A percentile compares a stretch with the other conserved stretches of the same genome.
These are phyloP conservation scores for Pythium oligandrum DNA, from an alignment of 352 stramenopile genomes.

Conservation along the genomic window DNA sequence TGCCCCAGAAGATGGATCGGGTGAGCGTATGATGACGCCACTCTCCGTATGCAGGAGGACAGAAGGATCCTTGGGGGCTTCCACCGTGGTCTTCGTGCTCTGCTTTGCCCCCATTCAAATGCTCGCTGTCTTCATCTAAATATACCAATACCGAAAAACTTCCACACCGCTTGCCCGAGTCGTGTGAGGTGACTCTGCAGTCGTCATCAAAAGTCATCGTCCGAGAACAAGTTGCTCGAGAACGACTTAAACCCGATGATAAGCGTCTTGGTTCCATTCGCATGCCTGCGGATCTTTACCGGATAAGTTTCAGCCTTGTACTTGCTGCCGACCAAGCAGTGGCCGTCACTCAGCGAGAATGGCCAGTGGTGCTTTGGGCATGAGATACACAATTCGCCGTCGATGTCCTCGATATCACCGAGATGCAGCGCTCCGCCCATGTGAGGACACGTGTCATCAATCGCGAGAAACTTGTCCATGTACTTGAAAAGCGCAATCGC, in stretches of 20 bases:
- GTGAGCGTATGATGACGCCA: conserved; percentile 47
- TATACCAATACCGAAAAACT: conserved; percentile 9
- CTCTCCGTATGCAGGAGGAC: conserved; percentile 36
- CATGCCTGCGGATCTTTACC: conserved; percentile 37
- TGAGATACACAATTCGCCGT: conserved; percentile 60
- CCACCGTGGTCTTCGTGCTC: conserved; percentile 22
- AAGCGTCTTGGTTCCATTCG: conserved; percentile 42
- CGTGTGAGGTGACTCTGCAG: too few relatives aligned
- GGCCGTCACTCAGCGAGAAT: conserved; percentile 73
- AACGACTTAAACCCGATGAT: conserved; percentile 70
- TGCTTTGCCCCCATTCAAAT: conserved; percentile 28
- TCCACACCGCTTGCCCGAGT: not conserved
- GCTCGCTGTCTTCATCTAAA: not conserved
- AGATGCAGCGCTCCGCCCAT: conserved; percentile 74
- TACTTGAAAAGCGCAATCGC: conserved; percentile 83
- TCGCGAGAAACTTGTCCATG: conserved; percentile 54
- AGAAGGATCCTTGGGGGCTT: conserved; percentile 25
- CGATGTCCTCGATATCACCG: conserved; percentile 85
- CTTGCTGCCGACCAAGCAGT: conserved; percentile 49
- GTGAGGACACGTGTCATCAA: conserved; percentile 77
- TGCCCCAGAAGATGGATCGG: conserved; percentile 16
- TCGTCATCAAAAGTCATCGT: conserved; percentile 65
- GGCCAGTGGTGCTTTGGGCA: conserved; percentile 81
- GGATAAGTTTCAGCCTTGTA: conserved; percentile 58
- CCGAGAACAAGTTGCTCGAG: conserved; percentile 52